phyloP scores from a whole-genome alignment of 768 basidiomycete species.

The Hypholoma fasciculare region DNA sequence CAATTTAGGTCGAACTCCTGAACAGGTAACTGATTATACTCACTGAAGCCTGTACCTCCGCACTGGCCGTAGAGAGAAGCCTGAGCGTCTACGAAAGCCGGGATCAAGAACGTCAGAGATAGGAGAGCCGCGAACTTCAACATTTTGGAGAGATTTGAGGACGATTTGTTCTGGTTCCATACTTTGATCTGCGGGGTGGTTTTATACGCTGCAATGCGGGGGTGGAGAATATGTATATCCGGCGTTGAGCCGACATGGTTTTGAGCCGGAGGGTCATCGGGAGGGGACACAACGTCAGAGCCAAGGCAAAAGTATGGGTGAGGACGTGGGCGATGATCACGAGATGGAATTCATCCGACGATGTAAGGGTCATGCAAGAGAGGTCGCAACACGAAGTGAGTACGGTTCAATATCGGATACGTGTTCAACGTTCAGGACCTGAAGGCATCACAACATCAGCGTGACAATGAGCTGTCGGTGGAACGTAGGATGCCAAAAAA shows the following conservation, averaged over 20 bases:
- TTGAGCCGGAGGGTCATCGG: constrained; percentile 29
- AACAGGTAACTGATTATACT: constrained; percentile 16
- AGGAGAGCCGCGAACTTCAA: constrained; percentile 46
- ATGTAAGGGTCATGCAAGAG: constrained; percentile 1
- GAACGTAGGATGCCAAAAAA: constrained; percentile 5
- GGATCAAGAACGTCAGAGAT: constrained; percentile 41
- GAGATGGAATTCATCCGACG: constrained; percentile 29
- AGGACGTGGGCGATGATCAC: constrained; percentile 21
- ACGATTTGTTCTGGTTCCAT: neutral
- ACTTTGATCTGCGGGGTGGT: neutral
- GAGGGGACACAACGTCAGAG: constrained; percentile 5
- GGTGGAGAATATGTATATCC: constrained; percentile 27
- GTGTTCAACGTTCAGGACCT: constrained; percentile 4
- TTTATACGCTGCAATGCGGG: constrained; percentile 20
- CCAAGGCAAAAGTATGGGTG: neutral
- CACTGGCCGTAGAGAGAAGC: constrained; percentile 50
- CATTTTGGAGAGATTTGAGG: constrained; percentile 32
- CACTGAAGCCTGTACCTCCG: constrained; percentile 53
- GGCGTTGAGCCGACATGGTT: constrained; percentile 33
- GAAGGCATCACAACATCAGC: neutral
- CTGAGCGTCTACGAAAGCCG: constrained; percentile 44
- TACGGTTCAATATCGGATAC: constrained; percentile 20
- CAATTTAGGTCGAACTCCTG: constrained; percentile 21
- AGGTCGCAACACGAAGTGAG: neutral
- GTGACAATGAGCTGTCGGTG: neutral